Conservation (phyloP, 2,329 filamentous ascomycete species). For the Trichoderma sp. region DNA sequence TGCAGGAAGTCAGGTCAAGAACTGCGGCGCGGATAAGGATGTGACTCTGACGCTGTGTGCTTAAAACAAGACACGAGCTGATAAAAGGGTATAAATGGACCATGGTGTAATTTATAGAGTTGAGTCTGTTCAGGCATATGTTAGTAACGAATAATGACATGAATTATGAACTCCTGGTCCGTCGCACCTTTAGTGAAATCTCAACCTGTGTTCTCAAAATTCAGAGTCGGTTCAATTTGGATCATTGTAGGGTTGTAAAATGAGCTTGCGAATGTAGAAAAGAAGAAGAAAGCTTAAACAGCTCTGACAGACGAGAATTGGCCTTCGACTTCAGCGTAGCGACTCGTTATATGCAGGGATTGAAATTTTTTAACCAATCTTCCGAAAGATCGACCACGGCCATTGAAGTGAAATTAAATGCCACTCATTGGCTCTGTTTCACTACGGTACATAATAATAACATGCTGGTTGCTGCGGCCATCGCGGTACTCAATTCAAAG, state of each 20-base stretch:
- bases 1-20: conserved; percentile 45
- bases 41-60: conserved; percentile 45
- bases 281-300: not conserved
- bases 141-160: conserved; percentile 2
- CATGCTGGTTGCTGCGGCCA: not conserved
- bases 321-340: not conserved
- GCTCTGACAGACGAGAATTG: not conserved
- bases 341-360: not conserved
- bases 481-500: not conserved
- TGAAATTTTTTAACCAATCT: not conserved
- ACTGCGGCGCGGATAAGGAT: conserved; percentile 40
- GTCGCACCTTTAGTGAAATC: not conserved
- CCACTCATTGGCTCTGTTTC: not conserved
- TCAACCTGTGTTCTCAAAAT: not conserved
- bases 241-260: not conserved
- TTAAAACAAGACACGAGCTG: not conserved
- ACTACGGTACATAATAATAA: not conserved
- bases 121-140: not conserved
- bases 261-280: not conserved
- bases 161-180: not conserved
- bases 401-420: not conserved
- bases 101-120: not conserved
- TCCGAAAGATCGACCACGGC: not conserved
- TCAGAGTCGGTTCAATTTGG: not conserved
- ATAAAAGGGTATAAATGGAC: not conserved